Base-by-base conservation (phyloP, 306 rosid genomes). In the Vigna unguiculata region DNA sequence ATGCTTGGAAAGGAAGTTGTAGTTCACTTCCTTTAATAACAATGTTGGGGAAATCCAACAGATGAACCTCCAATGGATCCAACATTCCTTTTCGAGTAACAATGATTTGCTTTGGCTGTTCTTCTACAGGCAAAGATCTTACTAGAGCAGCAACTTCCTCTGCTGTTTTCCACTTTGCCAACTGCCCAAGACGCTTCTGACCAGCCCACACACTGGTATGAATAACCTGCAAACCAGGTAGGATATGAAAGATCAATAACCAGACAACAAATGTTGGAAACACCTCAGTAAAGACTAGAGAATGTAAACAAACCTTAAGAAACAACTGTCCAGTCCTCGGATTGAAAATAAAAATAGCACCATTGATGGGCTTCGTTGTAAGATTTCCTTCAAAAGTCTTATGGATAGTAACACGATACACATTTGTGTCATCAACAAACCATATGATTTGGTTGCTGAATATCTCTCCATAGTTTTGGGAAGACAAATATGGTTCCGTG, bases 171-270 rank as follows among this genome's bases (percentile, higher is more conserved):
- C 99, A 95, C 91, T 95, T 95, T 3, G 99, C 99, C 88, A 95
- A 80, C 87, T 95, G 99, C 68, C 99, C 99, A 72, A 95, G 99
- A 89, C 99, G 99, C 86, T 95, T 95, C 86, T 95, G 99, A 71
- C 99, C 99, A 61, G 99, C 99, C 99, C 99, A 95, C 2, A 95
- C 99, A 87, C 99, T 95, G 2, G 98, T 95, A 82, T 95, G 99
- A 81, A 95, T 95, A 58, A 95, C 98, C 98, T 94, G 78, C 71
- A 88, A 82, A 80, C 71, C 87, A 82, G 63, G n/a, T 19, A 74
- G 46, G 54, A 65, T 66, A 68, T 5, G 24, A 41, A 20, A 73
- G 53, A 48, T 80, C 63, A 73, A 32, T 78, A 68, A 38, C 25
- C 17, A n/a, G 52, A 41, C 48, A 61, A 72, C 67, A 16, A 58